Percentiles rank a stretch among this genome's conserved stretches.
Conservation (phyloP, 140 eudicot species). For the Stevia rebaudiana region DNA sequence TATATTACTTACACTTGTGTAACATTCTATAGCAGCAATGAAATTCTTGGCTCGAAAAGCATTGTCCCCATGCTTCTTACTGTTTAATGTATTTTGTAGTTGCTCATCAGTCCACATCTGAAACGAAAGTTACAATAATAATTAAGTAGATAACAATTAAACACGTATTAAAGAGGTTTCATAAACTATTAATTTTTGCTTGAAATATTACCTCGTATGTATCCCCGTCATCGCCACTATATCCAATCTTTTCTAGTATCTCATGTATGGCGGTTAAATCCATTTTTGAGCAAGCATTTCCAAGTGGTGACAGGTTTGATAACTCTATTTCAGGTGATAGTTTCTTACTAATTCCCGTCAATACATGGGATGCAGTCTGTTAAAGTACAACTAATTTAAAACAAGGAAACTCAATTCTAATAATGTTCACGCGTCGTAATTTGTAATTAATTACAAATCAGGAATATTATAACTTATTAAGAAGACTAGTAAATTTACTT, state of each 20-base stretch:
- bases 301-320: slow-evolving; percentile 54
- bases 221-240: slow-evolving; percentile 78
- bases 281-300: slow-evolving; percentile 81
- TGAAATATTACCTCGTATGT: slow-evolving; percentile 59
- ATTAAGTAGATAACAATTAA: background rate
- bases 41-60: slow-evolving; percentile 82
- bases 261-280: slow-evolving; percentile 87
- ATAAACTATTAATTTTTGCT: background rate
- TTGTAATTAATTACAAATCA: too few species aligned
- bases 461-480: too few species aligned
- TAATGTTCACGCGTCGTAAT: background rate
- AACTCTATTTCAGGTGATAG: slow-evolving; percentile 27
- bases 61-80: slow-evolving; percentile 78
- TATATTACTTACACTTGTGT: slow-evolving; percentile 60
- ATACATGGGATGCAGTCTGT: slow-evolving; percentile 67
- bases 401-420: background rate
- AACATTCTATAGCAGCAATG: slow-evolving; percentile 62
- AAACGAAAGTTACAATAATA: slow-evolving; percentile 63
- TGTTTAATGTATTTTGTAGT: slow-evolving; percentile 67
- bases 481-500: slow-evolving; percentile 9
- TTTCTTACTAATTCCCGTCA: slow-evolving; percentile 60
- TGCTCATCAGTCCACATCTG: slow-evolving; percentile 94
- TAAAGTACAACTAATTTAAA: slow-evolving; percentile 1
- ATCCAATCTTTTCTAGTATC: slow-evolving; percentile 58
- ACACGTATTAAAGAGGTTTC: background rate